Conservation (phyloP, 2,329 filamentous ascomycete species). For the Sclerotinia spermophila region DNA sequence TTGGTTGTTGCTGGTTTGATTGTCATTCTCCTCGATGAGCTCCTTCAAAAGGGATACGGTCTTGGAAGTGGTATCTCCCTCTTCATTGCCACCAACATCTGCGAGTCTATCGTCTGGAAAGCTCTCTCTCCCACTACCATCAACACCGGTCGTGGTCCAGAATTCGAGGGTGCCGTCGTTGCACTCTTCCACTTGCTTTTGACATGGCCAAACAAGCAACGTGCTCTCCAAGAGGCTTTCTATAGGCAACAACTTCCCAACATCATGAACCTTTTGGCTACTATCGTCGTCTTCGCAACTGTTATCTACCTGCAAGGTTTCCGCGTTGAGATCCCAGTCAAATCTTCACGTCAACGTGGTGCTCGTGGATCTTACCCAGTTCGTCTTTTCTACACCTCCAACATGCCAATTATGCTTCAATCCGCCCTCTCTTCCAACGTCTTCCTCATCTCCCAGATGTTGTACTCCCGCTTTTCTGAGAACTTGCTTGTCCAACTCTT, state of each 20-base stretch:
- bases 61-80: slow-evolving; percentile 97
- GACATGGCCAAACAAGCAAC: slow-evolving; percentile 99
- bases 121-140: slow-evolving; percentile 98
- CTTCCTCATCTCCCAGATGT: slow-evolving; percentile 98
- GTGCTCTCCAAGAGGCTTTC: slow-evolving; percentile 96
- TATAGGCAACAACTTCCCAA: slow-evolving; percentile 99
- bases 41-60: slow-evolving; percentile 98
- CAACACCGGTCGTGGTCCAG: slow-evolving; percentile 97
- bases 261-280: slow-evolving; percentile 97
- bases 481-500: slow-evolving; percentile 97
- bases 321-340: slow-evolving; percentile 99
- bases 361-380: slow-evolving; percentile 97
- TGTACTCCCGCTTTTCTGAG: slow-evolving; percentile 98
- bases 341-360: slow-evolving; percentile 97
- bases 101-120: slow-evolving; percentile 99
- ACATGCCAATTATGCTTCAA: slow-evolving; percentile 99
- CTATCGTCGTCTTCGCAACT: slow-evolving; percentile 86
- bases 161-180: slow-evolving; percentile 98
- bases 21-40: slow-evolving; percentile 97
- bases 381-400: slow-evolving; percentile 99
- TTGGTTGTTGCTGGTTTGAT: slow-evolving; percentile 96
- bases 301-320: slow-evolving; percentile 99
- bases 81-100: slow-evolving; percentile 99
- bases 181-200: slow-evolving; percentile 96
- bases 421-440: slow-evolving; percentile 98